Percentiles rank a stretch among this genome's conserved stretches.
phyloP scores from a whole-genome alignment of 108 stramenopile genomes.

The Pseudonitzschia multiseries region DNA sequence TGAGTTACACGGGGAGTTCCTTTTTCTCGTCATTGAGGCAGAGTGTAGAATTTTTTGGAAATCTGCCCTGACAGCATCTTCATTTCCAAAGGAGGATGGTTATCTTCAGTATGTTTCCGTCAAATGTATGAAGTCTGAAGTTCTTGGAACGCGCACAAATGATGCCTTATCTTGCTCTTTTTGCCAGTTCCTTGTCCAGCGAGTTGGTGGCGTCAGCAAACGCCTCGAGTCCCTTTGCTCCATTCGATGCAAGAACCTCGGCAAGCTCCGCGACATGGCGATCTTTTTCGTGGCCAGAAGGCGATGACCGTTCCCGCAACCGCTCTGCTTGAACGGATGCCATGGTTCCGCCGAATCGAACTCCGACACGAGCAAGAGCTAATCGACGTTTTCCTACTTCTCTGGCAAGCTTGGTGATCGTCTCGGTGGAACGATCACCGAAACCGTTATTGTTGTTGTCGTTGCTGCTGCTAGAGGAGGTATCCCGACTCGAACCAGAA shows the following conservation, averaged over 20 bases:
- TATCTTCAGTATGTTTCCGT: too few relatives aligned
- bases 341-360: constrained; percentile 36
- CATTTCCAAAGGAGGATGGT: too few relatives aligned
- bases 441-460: background rate
- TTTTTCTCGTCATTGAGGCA: too few relatives aligned
- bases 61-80: too few relatives aligned
- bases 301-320: constrained; percentile 34
- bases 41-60: too few relatives aligned
- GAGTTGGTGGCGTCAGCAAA: background rate
- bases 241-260: background rate
- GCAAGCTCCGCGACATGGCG: constrained; percentile 3
- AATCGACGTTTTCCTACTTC: constrained; percentile 36
- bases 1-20: too few relatives aligned
- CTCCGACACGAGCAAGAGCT: constrained; percentile 40
- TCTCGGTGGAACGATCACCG: background rate
- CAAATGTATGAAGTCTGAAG: background rate
- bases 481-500: background rate
- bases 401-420: constrained; percentile 19
- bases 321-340: constrained; percentile 30
- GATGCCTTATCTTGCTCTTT: background rate
- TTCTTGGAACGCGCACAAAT: background rate
- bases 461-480: background rate
- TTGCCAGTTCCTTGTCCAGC: constrained; percentile 8
- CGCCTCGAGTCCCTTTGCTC: constrained; percentile 7
- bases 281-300: background rate